Evolutionary conservation across 2,329 filamentous ascomycete genomes (phyloP), one percentile per base, ranked within the genome.

Genomic region (Hymenoscyphus salicellus): DNA sequence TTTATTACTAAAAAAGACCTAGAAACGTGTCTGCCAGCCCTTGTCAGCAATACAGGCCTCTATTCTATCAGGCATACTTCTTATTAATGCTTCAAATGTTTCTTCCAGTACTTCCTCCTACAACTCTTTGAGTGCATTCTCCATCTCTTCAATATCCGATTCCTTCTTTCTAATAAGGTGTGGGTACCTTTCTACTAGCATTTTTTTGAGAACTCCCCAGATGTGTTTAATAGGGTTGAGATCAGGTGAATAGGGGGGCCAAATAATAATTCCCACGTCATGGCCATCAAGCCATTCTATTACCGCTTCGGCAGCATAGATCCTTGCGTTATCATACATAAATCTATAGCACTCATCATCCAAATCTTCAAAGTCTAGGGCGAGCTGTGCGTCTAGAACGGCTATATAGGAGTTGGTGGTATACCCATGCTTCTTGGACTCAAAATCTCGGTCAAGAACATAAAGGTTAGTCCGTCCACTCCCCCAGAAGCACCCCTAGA

Each of bases 261-360:
- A 65, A 38, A 52, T 28, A 23, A 38, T 10, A 14, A 36, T 2
- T 26, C 11, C 17, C 41, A 61, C 46, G 3, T 43, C 58, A 8
- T 61, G 3, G 8, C 55, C 38, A 5, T 26, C 32, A 20, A 55
- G 55, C 58, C 43, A 61, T 17, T 52, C 38, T 11, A 11, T 17
- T 8, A 61, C 58, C 20, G 2, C 28, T 20, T 33, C 16, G 4
- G 26, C 41, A 20, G 58, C 55, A 52, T 61, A 41, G 20, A 33
- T 61, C 8, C 46, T 55, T 3, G 66, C 55, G 43, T 71, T 70
- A 61, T 72, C 68, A 36, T 71, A 60, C 52, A 69, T 67, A 30
- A 71, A 72, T 5, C 65, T 59, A 63, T 63, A 63, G 14, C 56
- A 57, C 26, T 26, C 58, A 23, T 52, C 23, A 5, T 32, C 38